Evolutionary conservation across 2,329 filamentous ascomycete species (phyloP).

Genomic region (Aspergillus tamarii): DNA sequence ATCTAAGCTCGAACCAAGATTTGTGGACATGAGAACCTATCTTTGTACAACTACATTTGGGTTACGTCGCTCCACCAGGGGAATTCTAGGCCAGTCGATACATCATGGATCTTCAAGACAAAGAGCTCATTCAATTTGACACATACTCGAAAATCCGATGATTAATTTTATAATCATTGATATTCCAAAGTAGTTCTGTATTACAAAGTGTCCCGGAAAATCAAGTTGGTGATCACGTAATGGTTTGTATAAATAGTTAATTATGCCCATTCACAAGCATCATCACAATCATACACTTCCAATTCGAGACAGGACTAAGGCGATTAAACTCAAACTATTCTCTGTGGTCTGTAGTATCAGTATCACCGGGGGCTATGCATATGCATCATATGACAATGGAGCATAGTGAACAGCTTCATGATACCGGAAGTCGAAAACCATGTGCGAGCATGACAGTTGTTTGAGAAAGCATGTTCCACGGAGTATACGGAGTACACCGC

Average conservation of each 20-base stretch:
- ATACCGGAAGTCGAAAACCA: background rate
- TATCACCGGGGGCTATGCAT: background rate
- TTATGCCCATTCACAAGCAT: background rate
- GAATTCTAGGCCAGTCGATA: constrained; percentile 6
- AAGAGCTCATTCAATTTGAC: background rate
- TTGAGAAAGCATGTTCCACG: background rate
- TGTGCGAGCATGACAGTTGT: background rate
- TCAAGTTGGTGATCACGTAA: background rate
- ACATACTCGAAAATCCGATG: background rate
- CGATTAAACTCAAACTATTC: background rate
- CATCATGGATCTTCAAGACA: background rate
- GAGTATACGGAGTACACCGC: no score
- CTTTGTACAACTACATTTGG: constrained; percentile 1
- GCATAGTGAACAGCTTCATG: background rate
- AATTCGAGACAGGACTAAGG: background rate
- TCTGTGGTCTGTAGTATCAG: background rate
- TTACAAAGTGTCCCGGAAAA: background rate
- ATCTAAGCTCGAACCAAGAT: background rate
- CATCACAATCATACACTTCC: background rate
- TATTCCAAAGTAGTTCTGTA: background rate
- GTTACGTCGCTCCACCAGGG: background rate
- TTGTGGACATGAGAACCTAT: background rate
- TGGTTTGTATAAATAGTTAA: background rate
- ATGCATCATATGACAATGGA: background rate
- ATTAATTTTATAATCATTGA: background rate